Evolutionary conservation across 805 yeast species (phyloP), one percentile per base, ranked within the genome.

Genomic region (Candida arabinofermentans): DNA sequence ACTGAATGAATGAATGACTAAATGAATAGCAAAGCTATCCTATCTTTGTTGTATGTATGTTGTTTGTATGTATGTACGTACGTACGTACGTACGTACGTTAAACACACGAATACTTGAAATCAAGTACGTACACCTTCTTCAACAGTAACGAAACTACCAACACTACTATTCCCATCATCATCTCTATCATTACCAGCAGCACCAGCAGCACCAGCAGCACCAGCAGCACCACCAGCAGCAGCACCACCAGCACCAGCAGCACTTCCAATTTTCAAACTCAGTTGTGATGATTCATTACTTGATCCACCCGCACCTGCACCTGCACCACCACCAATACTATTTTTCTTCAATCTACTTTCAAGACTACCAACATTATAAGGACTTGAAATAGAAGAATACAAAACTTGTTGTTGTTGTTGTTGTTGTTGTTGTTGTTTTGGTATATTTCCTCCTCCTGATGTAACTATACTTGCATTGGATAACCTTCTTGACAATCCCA

Each of bases 111-210:
- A n/a, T n/a, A n/a, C n/a, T n/a, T n/a, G n/a, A n/a, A n/a, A 29
- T 29, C 16, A 29, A 29, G 32, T 29, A 14, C 32, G 32, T 14
- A 29, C 32, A 29, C 32, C 19, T 14, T 29, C 32, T 24, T 67
- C 67, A 34, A 62, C 57, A n/a, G 60, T 57, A 23, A 53, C 51
- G 7, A 61, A 57, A 18, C 64, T 70, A 36, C 58, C 48, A 16
- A 54, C 49, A 30, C 47, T 39, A 39, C 58, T 52, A 18, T n/a
- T n/a, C n/a, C n/a, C n/a, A n/a, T 49, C 61, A 13, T 47, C 50
- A 39, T 55, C 57, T 2, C 23, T 40, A 39, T 9, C 39, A 32
- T 34, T 31, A 16, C 13, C 12, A 13, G 23, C 14, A 29, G 48
- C 58, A 19, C 48, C 39, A 18, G 50, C 38, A 24, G 53, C 37